phyloP scores from a whole-genome alignment of 1,284 basidiomycete species.

The Irpex sp. region DNA sequence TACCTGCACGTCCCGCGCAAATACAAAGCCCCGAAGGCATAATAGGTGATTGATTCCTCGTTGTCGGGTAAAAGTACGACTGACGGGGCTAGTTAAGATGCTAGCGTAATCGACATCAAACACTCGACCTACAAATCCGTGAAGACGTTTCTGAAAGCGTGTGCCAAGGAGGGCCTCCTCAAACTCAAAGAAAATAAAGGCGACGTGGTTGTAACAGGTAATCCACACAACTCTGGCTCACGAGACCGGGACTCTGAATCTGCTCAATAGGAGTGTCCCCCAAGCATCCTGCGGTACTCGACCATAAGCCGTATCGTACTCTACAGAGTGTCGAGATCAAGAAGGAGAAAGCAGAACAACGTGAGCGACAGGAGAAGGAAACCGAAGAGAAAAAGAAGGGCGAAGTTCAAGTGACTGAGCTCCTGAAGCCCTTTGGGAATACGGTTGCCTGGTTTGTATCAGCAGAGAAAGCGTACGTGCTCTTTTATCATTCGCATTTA shows the following conservation, averaged over 20 bases:
- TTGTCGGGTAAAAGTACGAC: neutral
- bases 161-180: slow-evolving; percentile 69
- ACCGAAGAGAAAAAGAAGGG: slow-evolving; percentile 41
- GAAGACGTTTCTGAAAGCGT: slow-evolving; percentile 71
- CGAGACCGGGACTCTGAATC: neutral
- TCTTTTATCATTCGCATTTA: neutral
- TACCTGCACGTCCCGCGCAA: slow-evolving; percentile 70
- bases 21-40: slow-evolving; percentile 32
- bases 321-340: slow-evolving; percentile 59
- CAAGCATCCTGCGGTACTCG: slow-evolving; percentile 53
- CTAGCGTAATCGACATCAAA: slow-evolving; percentile 53
- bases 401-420: slow-evolving; percentile 56
- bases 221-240: neutral
- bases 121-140: slow-evolving; percentile 78
- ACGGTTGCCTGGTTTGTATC: slow-evolving; percentile 60
- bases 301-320: slow-evolving; percentile 53
- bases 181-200: slow-evolving; percentile 71
- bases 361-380: slow-evolving; percentile 42
- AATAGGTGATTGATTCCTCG: slow-evolving; percentile 13
- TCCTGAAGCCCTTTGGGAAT: slow-evolving; percentile 70
- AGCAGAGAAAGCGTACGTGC: slow-evolving; percentile 50
- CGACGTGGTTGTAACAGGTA: slow-evolving; percentile 51
- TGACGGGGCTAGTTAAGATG: slow-evolving; percentile 26
- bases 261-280: slow-evolving; percentile 46
- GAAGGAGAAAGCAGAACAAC: slow-evolving; percentile 49